Base-by-base conservation (phyloP, 2,329 filamentous ascomycete genomes). In the Fusarium napiforme region DNA sequence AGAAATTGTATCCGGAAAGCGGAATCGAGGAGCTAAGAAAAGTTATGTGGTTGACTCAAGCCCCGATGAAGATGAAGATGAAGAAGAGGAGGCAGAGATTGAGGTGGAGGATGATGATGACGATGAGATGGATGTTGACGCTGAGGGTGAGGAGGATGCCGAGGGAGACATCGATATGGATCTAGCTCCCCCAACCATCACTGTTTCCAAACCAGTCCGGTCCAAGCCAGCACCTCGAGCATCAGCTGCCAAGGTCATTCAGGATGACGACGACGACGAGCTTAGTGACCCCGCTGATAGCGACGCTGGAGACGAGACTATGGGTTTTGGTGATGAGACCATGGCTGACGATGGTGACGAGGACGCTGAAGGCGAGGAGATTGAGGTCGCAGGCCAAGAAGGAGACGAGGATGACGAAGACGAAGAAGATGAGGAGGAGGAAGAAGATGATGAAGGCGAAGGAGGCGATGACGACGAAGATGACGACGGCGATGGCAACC, bases 1-100 rank as follows among this genome's bases (percentile, higher is more conserved):
- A 36, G 84, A 87, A 74, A 86, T 88, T 55, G 78, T 87, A 23
- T 81, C 84, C 32, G 85, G 86, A 42, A 88, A 87, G 75, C 84
- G 88, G 55, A 88, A 87, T 65, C 85, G 88, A 14, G 87, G 86
- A 10, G 84, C 84, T 23, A 88, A 89, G 81, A 90, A 90, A 81
- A 90, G 85, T 73, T 90, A 90, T 61, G 87, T 89, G 40, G 86
- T 91, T 30, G 88, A 90, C 69, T 88, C 86, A 42, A 86, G 85
- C 60, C 84, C 83, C 42, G 84, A 85, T n/a, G 84, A 85, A 30
- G 84, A 84, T 7, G 85, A 85, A 4, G 83, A 84, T 14, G 83
- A 83, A 14, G 82, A 83, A 14, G 81, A 79, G 16, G 79, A 81
- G 32, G 77, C 79, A 19, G 79, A 82, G 23, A 79, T 82, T 23